Base-by-base conservation (phyloP, 2,329 filamentous ascomycete genomes). In the Hypoxylon sp. region DNA sequence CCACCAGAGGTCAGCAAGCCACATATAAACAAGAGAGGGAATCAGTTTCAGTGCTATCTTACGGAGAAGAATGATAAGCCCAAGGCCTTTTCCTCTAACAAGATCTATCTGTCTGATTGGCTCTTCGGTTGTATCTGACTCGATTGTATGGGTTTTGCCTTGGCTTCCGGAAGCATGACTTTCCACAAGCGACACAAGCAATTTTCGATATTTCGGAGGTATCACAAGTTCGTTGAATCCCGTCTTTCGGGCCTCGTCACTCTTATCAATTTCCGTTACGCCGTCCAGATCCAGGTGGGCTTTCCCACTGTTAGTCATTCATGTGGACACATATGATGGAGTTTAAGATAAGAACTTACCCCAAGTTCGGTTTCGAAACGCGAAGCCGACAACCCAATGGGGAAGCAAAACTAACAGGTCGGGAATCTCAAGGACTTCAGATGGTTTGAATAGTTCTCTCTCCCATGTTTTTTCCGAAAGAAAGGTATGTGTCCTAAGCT, bases 41-140 rank as follows among this genome's bases (percentile, higher is more conserved):
- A 30, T 30, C 5, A 26, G 22, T 11, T 13, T 24, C 10, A 26
- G 20, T 10, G 6, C 6, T 17, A 5, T 3, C 46, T 48, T 30
- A 48, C 46, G 52, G 13, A 55, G 30, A 19, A 55, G 52, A 6
- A 55, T 47, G 10, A 46, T 47, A 13, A 55, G 52, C 24, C 52
- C 41, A 46, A 46, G 39, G 24, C 52, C 52, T 17, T 55, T 55
- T 5, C 52, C 52, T 20, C 52, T 34, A 20, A 55, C 24, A 13
- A 55, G 37, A 15, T 55, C 41, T 11, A 55, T 54, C 37, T 54
- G 34, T 39, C 51, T 30, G 20, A 28, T 17, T 7, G 34, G 51
- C 24, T 44, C 22, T 24, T 48, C 46, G 22, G 11, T 30, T n/a
- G 15, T 3, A 28, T 30, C 15, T 15, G 24, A 8, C 46, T 48